Conservation (phyloP, 805 yeast species). For the Huiozyma sinensis region DNA sequence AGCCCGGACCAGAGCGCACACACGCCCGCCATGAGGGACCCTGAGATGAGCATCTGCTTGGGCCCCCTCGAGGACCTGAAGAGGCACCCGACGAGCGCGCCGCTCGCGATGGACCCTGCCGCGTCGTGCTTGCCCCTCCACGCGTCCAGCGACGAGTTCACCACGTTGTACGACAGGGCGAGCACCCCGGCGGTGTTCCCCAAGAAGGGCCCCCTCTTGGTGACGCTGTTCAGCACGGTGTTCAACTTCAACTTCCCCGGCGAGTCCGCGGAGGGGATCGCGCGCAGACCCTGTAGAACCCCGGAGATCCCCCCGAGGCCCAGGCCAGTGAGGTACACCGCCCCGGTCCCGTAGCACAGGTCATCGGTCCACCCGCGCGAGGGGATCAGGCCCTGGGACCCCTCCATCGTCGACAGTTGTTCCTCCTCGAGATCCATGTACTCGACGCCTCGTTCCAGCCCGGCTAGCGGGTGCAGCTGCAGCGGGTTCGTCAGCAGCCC, state of each 20-base stretch:
- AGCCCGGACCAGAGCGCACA: slow-evolving; percentile 90
- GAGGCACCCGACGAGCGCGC: slow-evolving; percentile 85
- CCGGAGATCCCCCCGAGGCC: slow-evolving; percentile 89
- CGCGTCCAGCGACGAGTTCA: slow-evolving; percentile 69
- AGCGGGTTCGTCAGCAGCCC: slow-evolving; percentile 50
- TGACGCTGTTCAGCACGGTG: slow-evolving; percentile 82
- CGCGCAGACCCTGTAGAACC: slow-evolving; percentile 70
- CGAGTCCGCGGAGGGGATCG: slow-evolving; percentile 56
- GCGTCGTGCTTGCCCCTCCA: slow-evolving; percentile 86
- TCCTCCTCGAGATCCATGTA: slow-evolving; percentile 85
- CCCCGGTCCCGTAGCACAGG: slow-evolving; percentile 95
- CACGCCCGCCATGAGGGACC: slow-evolving; percentile 76
- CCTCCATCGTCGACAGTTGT: slow-evolving; percentile 62
- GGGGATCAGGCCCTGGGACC: slow-evolving; percentile 83
- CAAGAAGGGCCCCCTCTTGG: slow-evolving; percentile 90
- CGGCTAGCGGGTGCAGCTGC: slow-evolving; percentile 82
- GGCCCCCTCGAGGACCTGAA: slow-evolving; percentile 79
- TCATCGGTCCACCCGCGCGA: slow-evolving; percentile 98
- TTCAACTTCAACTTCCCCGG: slow-evolving; percentile 77
- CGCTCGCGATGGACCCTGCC: slow-evolving; percentile 72
- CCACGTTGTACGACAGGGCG: slow-evolving; percentile 78
- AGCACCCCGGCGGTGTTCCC: slow-evolving; percentile 94
- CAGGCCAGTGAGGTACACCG: slow-evolving; percentile 77
- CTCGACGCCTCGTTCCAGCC: slow-evolving; percentile 81
- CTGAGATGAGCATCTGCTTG: slow-evolving; percentile 79